Percentiles rank a stretch among this genome's conserved stretches.
These are phyloP conservation scores for Diaporthe ilicicola DNA, from an alignment of 2,329 filamentous ascomycete genomes.

Conservation along the genomic window DNA sequence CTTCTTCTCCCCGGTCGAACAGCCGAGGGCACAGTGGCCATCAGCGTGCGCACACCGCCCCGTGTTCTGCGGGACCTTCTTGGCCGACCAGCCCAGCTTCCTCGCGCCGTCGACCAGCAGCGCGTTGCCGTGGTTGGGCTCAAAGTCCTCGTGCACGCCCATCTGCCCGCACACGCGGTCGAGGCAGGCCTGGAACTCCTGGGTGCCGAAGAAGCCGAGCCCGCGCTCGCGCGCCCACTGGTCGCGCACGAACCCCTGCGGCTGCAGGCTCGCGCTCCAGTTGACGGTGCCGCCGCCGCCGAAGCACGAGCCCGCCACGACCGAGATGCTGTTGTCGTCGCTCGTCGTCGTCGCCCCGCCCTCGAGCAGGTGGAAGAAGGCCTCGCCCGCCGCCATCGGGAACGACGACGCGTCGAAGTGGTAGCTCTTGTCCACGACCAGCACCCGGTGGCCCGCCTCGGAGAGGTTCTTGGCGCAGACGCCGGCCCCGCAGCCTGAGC, in stretches of 20 bases:
- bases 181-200: conserved; percentile 75
- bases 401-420: conserved; percentile 75
- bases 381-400: conserved; percentile 74
- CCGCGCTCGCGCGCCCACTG: conserved; percentile 77
- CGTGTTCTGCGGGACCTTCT: conserved; percentile 79
- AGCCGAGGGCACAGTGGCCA: conserved; percentile 65
- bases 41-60: conserved; percentile 76
- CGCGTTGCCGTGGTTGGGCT: conserved; percentile 75
- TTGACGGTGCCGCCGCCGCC: conserved; percentile 88
- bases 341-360: conserved; percentile 63
- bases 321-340: conserved; percentile 63
- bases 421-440: conserved; percentile 85
- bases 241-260: conserved; percentile 76
- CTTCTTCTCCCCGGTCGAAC: conserved; percentile 75
- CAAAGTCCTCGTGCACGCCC: conserved; percentile 75
- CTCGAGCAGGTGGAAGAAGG: conserved; percentile 71
- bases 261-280: conserved; percentile 72
- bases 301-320: conserved; percentile 77
- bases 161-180: conserved; percentile 80
- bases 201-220: conserved; percentile 75
- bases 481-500: conserved; percentile 34
- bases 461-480: conserved; percentile 34
- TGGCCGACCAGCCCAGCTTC: conserved; percentile 75
- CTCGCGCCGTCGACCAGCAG: conserved; percentile 75
- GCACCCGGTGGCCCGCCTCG: conserved; percentile 56